Evolutionary conservation across 2,329 filamentous ascomycete genomes (phyloP).

Genomic region (Claviceps citrina): DNA sequence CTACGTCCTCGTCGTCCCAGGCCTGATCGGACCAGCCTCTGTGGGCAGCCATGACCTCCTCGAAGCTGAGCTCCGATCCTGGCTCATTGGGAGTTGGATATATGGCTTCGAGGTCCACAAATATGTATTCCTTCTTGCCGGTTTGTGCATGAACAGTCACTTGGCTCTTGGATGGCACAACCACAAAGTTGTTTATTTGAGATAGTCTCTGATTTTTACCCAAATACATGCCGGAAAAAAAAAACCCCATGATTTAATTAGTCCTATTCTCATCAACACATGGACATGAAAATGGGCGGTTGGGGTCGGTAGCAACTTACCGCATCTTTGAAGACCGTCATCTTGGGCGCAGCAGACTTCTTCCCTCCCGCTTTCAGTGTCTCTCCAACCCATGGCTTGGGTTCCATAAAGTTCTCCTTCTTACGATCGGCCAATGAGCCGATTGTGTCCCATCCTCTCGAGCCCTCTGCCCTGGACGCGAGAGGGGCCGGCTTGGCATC

Average conservation of each 20-base stretch:
- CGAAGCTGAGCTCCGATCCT: slow-evolving; percentile 70
- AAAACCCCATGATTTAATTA: slow-evolving; percentile 61
- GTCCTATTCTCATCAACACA: slow-evolving; percentile 90
- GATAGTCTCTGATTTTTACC: slow-evolving; percentile 37
- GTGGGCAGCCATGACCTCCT: slow-evolving; percentile 70
- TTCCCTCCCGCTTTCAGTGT: slow-evolving; percentile 78
- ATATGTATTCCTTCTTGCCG: slow-evolving; percentile 72
- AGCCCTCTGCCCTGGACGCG: slow-evolving; percentile 34
- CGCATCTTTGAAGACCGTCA: slow-evolving; percentile 89
- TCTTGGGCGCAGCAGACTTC: slow-evolving; percentile 57
- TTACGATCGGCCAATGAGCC: slow-evolving; percentile 73
- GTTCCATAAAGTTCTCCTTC: slow-evolving; percentile 81
- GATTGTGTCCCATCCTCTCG: slow-evolving; percentile 83
- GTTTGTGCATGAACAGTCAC: slow-evolving; percentile 69
- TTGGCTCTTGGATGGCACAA: slow-evolving; percentile 58
- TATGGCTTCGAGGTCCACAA: slow-evolving; percentile 70
- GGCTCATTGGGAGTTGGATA: slow-evolving; percentile 64
- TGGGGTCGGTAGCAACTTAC: slow-evolving; percentile 34
- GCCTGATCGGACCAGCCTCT: slow-evolving; percentile 51
- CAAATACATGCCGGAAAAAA: slow-evolving; percentile 27
- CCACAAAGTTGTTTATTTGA: slow-evolving; percentile 50
- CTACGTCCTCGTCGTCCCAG: slow-evolving; percentile 34
- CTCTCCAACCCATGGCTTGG: slow-evolving; percentile 84
- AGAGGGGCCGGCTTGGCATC: slow-evolving; percentile 44
- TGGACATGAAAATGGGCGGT: slow-evolving; percentile 25